Evolutionary conservation across 2,329 filamentous ascomycete species (phyloP), one percentile per base, ranked within the genome.

Genomic region (Pseudogymnoascus sp.): DNA sequence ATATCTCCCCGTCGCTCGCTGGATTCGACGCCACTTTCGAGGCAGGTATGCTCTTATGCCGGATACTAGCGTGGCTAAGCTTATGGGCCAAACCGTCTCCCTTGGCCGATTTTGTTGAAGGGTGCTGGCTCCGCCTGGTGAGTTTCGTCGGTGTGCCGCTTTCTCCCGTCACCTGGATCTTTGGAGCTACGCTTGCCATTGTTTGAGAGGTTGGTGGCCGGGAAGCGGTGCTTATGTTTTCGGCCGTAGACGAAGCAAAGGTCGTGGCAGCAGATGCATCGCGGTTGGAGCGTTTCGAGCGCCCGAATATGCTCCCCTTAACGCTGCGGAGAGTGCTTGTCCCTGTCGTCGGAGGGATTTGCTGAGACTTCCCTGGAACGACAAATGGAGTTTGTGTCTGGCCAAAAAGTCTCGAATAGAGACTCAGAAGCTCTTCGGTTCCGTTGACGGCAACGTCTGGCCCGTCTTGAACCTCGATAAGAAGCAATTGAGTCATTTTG

Each of bases 401-500:
- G 5, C 88, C 88, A 72, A 96, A 97, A 0, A 99, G 78, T 64
- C 89, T 82, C 2, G 86, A 83, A 71, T 94, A 99, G 0, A 97
- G 78, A 13, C 85, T 85, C 17, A 99, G 77, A 39, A 99, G 79
- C 73, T 97, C 92, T 66, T 90, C 85, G 71, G 89, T 92, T 63
- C 89, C 87, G 71, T 96, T 96, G 59, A 97, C 90, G 15, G 94
- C 93, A 62, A 87, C 84, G 62, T 90, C 87, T 0, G 92, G 85
- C 0, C 92, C 92, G 71, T 97, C 92, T 3, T 90, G 77, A 13
- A 94, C 77, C 74, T 97, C 93, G 3, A 94, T 75, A 17, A 99
- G 81, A 3, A 89, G 83, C 63, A 99, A 79, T 70, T 97, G 92
- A 9, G 93, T 97, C 84, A 97, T 96, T 73, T 96, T 96, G 64